Base-by-base conservation (phyloP, 805 yeast species). In the Diddensiella transvaalensis region DNA sequence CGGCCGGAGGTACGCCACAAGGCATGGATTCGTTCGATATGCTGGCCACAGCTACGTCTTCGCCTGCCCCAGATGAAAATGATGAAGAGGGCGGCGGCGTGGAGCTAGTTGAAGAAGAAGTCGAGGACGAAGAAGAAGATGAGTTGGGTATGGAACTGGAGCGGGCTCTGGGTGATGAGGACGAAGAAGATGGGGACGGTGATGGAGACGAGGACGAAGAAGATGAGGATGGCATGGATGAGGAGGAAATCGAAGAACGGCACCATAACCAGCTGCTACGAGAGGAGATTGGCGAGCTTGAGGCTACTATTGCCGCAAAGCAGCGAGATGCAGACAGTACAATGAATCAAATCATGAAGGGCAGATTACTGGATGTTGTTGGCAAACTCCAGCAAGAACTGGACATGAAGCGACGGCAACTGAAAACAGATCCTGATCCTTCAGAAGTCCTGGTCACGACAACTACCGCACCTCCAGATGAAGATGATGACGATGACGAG, bases 261-360 rank as follows among this genome's bases (percentile, higher is more conserved):
- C 83, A 82, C 57, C 87, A 87, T 63, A 74, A 75, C 56, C 89
- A 86, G 59, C 74, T 88, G 55, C 70, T 93, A 48, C 80, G 79
- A 52, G 98, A 91, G 66, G 97, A 90, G 64, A 82, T 93, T 49
- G 69, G 74, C 4, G 99, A 93, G 60, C 73, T 93, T 51, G 89
- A 86, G 62, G 59, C 75, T 13, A 89, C 91, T 0, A 83, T 93
- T 44, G 79, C 76, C 47, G 83, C 82, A 58, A 90, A 91, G 60
- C 80, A 79, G 63, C 74, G 74, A 40, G 89, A 86, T 58, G 77
- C 87, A 42, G 79, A 75, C 18, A 89, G 90, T 15, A 73, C 81
- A 2, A 75, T 81, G 43, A 88, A 88, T 62, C 90, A 91, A 57
- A 83, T 91, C 68, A 76, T 93, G 79, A 81, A 83, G 61, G 85